Conservation (phyloP, 2,329 filamentous ascomycete species). For the Nothomitra cinnamomea region DNA sequence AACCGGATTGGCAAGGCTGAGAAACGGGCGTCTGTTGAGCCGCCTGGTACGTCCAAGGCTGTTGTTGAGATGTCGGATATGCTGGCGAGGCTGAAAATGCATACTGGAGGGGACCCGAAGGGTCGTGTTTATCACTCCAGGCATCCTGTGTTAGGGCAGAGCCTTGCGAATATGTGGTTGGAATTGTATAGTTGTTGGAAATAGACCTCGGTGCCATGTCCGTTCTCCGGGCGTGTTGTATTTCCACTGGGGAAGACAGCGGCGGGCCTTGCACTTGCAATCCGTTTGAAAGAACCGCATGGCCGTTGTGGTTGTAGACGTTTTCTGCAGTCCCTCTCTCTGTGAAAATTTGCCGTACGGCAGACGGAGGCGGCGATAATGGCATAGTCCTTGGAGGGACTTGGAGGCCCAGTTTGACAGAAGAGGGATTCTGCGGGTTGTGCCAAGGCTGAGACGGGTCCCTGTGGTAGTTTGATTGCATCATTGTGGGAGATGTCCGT, state of each 20-base stretch:
- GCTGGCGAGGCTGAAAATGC: neutral
- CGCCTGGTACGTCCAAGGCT: neutral
- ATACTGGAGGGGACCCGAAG: neutral
- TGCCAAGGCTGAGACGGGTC: neutral
- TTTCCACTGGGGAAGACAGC: neutral
- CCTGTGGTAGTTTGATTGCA: neutral
- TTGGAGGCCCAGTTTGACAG: neutral
- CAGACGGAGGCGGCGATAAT: neutral
- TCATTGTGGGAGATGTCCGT: conserved; percentile 1
- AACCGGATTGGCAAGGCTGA: conserved; percentile 1
- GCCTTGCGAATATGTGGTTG: neutral
- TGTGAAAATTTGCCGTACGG: neutral
- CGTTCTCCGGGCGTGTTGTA: neutral
- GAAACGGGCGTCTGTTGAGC: neutral
- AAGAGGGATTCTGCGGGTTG: neutral
- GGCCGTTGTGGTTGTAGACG: neutral
- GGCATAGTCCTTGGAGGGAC: neutral
- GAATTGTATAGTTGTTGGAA: conserved; percentile 1
- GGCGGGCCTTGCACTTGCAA: neutral
- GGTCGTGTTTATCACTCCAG: neutral
- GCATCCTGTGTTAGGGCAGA: neutral
- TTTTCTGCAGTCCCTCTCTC: neutral
- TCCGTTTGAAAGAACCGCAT: neutral
- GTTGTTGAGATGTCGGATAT: neutral
- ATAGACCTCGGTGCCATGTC: neutral